Evolutionary conservation across 805 yeast genomes (phyloP), one percentile per base, ranked within the genome.

Genomic region (Alloascoidea hylecoeti): DNA sequence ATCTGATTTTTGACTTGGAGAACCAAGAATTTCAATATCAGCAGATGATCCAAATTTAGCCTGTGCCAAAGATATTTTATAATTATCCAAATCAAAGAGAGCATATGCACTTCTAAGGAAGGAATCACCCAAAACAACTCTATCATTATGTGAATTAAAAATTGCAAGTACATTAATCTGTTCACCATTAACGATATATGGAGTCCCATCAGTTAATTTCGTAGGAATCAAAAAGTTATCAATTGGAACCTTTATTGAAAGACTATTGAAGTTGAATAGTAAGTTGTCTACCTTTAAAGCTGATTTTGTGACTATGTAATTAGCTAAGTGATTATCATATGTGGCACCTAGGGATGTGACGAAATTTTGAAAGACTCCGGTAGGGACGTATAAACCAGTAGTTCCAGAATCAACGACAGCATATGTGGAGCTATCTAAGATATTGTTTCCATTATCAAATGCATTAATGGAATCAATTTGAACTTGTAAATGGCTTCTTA

Each of bases 51-150:
- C n/a, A n/a, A n/a, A n/a, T n/a, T 23, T n/a, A 23, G n/a, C 30
- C 30, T 9, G 30, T 23, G 30, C 30, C 9, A 23, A n/a, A n/a
- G 13, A 9, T 23, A 23, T 23, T n/a, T 23, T 23, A 23, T 23
- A 23, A n/a, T 23, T n/a, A 9, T 23, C 30, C n/a, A 23, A 23
- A n/a, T 23, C 30, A n/a, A 23, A 23, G 9, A 23, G 13, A 23
- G 30, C n/a, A 23, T 23, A 23, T 9, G n/a, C 30, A n/a, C n/a
- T 23, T n/a, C n/a, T 23, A n/a, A 23, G 30, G 30, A 23, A 23
- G 30, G 30, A 23, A n/a, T 23, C 30, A 23, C 30, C 30, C 9
- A 23, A n/a, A 9, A n/a, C n/a, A n/a, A 23, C 30, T 23, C n/a
- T 23, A n/a, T n/a, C n/a, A 9, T 23, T 23, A 9, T 23, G 30